Conservation (phyloP, 306 rosid genomes). For the Casuarina glauca region DNA sequence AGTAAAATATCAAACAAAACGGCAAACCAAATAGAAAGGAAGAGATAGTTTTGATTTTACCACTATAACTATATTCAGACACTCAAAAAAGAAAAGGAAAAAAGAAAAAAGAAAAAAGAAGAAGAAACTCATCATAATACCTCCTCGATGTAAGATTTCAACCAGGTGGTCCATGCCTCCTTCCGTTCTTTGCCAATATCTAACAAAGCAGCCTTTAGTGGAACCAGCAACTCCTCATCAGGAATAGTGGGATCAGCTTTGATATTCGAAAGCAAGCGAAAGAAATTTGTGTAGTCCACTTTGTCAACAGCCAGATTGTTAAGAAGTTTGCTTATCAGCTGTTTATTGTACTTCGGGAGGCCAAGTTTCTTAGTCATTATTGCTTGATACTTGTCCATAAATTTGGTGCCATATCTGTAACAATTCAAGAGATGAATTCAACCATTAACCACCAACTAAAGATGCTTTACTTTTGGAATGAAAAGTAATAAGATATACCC, state of each 20-base stretch:
- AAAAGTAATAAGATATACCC: constrained; percentile 20
- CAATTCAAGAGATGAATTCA: constrained; percentile 24
- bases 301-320: constrained; percentile 95
- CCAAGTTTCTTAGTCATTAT: constrained; percentile 97
- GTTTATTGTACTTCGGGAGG: constrained; percentile 87
- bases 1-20: background rate
- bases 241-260: constrained; percentile 79
- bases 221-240: constrained; percentile 76
- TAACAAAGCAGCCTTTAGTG: constrained; percentile 80
- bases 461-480: constrained; percentile 3
- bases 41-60: background rate
- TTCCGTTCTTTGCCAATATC: constrained; percentile 97
- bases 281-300: constrained; percentile 96
- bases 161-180: constrained; percentile 94
- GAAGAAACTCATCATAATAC: constrained; percentile 32
- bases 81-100: background rate
- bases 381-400: constrained; percentile 95
- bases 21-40: no score
- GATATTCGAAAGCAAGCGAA: constrained; percentile 74
- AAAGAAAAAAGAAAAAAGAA: no score
- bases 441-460: constrained; percentile 17
- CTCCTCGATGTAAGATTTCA: constrained; percentile 78
- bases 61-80: background rate
- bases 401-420: constrained; percentile 81
- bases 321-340: constrained; percentile 84